phyloP scores from a whole-genome alignment of 176 grass and related monocot species.

The Poa annua region DNA sequence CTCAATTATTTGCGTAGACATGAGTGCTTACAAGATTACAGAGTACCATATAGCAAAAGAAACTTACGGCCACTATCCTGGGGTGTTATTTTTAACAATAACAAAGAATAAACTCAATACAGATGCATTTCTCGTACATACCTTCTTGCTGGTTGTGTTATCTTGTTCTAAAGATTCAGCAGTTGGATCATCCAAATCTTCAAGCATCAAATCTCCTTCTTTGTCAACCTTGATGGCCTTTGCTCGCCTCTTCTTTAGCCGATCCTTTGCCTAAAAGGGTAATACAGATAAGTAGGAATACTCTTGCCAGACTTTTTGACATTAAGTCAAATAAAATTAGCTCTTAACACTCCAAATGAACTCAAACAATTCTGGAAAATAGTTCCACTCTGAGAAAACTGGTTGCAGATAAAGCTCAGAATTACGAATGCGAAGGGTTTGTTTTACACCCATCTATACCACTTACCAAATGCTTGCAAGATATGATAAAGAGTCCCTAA shows the following conservation, averaged over 20 bases:
- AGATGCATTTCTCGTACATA: constrained; percentile 36
- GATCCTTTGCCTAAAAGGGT: constrained; percentile 77
- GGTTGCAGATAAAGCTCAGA: neutral
- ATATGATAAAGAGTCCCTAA: neutral
- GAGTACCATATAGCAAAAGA: constrained; percentile 28
- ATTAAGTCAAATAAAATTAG: constrained; percentile 25
- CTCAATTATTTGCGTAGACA: constrained; percentile 9
- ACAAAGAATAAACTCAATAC: constrained; percentile 9
- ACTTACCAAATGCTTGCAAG: constrained; percentile 14
- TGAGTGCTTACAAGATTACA: neutral
- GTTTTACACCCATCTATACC: neutral
- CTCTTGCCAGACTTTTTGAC: neutral
- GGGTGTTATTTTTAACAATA: neutral
- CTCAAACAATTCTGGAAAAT: neutral
- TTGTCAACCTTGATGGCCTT: constrained; percentile 91
- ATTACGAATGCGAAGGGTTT: neutral
- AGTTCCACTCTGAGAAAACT: neutral
- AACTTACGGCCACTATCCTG: neutral
- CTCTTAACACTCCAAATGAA: neutral
- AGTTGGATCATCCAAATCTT: constrained; percentile 69
- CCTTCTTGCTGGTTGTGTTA: constrained; percentile 78
- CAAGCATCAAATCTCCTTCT: constrained; percentile 84
- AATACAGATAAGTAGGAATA: constrained; percentile 14
- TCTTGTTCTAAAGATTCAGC: constrained; percentile 61
- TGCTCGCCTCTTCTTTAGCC: constrained; percentile 76